Percentiles rank a stretch among this genome's conserved stretches.
Evolutionary conservation across 83 land plant species (phyloP).

Genomic region (Picea mariana): DNA sequence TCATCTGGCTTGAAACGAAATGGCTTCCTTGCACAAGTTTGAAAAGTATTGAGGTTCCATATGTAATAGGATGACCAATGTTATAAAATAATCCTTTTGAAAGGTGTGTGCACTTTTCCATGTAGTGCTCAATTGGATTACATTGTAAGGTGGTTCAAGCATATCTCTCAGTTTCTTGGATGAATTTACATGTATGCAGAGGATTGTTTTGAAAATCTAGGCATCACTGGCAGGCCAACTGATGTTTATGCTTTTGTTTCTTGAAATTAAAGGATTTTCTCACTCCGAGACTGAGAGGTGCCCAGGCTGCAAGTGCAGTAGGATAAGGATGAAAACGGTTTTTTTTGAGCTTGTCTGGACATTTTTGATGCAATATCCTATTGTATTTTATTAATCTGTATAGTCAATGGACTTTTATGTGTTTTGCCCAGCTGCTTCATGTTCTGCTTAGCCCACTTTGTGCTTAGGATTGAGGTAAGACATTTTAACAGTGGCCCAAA

Average conservation of each 20-base stretch:
- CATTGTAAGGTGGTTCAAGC: not conserved
- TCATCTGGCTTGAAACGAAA: constrained; percentile 6
- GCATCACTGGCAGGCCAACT: constrained; percentile 3
- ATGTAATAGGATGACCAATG: not conserved
- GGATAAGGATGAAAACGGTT: not conserved
- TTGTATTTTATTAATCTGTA: not conserved
- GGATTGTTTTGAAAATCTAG: constrained; percentile 12
- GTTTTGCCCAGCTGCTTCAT: not conserved
- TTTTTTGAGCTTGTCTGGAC: not conserved
- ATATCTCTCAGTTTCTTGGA: not conserved
- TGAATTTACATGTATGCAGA: not conserved
- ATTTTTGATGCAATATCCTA: not conserved
- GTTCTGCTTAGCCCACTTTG: not conserved
- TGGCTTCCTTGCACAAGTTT: constrained; percentile 7
- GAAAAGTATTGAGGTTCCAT: not conserved
- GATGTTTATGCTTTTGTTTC: not conserved
- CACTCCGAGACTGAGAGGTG: not conserved
- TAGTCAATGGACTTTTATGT: not conserved
- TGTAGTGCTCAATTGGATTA: not conserved
- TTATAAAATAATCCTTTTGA: constrained; percentile 8
- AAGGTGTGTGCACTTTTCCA: not conserved
- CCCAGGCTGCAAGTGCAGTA: not conserved
- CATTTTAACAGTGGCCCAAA: not conserved
- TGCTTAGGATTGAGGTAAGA: too few species aligned
- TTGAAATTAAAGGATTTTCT: constrained; percentile 6